Percentiles rank a stretch among this genome's conserved stretches.
Evolutionary conservation across 495 filamentous ascomycete species (phyloP).

Genomic region (Aspergillus nanangensis): DNA sequence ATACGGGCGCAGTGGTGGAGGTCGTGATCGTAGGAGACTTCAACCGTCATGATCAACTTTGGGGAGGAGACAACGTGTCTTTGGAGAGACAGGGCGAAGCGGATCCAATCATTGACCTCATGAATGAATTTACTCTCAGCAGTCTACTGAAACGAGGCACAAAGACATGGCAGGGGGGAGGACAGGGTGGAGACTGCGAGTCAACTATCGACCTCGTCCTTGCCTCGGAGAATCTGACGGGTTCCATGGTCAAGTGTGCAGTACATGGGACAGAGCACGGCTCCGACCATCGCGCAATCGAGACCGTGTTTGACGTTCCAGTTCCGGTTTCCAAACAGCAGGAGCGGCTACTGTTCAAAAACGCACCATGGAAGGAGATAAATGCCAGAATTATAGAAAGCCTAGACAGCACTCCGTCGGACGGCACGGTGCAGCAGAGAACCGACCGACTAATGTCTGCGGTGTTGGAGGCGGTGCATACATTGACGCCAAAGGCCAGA

Average conservation of each 20-base stretch:
- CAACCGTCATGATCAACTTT: conserved; percentile 32
- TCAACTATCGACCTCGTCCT: not conserved
- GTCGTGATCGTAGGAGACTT: too few relatives aligned
- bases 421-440: conserved; percentile 15
- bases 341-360: conserved; percentile 24
- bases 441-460: conserved; percentile 17
- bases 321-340: conserved; percentile 5
- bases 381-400: conserved; percentile 17
- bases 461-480: conserved; percentile 9
- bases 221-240: too few relatives aligned
- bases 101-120: too few relatives aligned
- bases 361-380: too few relatives aligned
- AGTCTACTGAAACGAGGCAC: conserved; percentile 28
- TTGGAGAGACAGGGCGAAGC: conserved; percentile 22
- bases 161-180: conserved; percentile 22
- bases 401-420: conserved; percentile 13
- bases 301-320: conserved; percentile 21
- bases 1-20: conserved; percentile 13
- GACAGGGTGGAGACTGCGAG: conserved; percentile 15
- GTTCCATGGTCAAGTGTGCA: too few relatives aligned
- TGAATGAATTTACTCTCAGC: conserved; percentile 20
- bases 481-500: not conserved
- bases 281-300: conserved; percentile 29
- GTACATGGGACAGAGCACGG: too few relatives aligned
- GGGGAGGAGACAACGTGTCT: conserved; percentile 29